Evolutionary conservation across 1,139 yeast species (phyloP), one percentile per base, ranked within the genome.

Genomic region (Pneumocystis wakefieldiae): DNA sequence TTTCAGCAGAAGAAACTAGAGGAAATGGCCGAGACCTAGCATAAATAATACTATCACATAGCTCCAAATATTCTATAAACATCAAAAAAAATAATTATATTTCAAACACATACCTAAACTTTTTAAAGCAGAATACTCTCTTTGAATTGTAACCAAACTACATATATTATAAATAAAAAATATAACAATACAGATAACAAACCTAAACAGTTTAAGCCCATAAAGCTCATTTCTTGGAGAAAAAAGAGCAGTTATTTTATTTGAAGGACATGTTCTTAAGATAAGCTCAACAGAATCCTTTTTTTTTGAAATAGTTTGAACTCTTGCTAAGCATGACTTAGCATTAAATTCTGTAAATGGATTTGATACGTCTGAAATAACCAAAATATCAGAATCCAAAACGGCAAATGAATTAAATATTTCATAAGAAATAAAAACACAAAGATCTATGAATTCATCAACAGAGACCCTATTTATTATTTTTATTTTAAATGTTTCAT

Each of bases 391-490:
- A 2, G 89, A 79, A 53, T 92, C 98, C 1, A 84, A 78, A 12
- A 88, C 72, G 62, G 80, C 81, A 57, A 82, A 72, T 1, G 83
- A 85, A 17, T 76, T 74, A 15, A 86, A 69, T 7, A 77, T 77
- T 0, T 77, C 71, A 66, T 82, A 83, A 35, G 82, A 80, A 35
- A 87, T 77, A 0, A 95, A 84, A n/a, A 89, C 86, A 73, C 85
- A 87, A 1, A 92, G 86, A 70, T 92, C 98, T 70, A 86, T 87
- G 70, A 91, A 92, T 3, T 87, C 87, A 70, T 91, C 96, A 32
- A 88, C 86, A 1, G 88, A 83, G 2, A 89, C 81, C 69, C 96
- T 80, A 59, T 89, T 86, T 14, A 96, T 97, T 55, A 90, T 76
- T 6, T 81, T 76, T 7, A 91, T 71, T 57, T 81, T 81, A 71